Evolutionary conservation across 768 basidiomycete genomes (phyloP), one percentile per base, ranked within the genome.

Genomic region (Hysterangium stoloniferum): DNA sequence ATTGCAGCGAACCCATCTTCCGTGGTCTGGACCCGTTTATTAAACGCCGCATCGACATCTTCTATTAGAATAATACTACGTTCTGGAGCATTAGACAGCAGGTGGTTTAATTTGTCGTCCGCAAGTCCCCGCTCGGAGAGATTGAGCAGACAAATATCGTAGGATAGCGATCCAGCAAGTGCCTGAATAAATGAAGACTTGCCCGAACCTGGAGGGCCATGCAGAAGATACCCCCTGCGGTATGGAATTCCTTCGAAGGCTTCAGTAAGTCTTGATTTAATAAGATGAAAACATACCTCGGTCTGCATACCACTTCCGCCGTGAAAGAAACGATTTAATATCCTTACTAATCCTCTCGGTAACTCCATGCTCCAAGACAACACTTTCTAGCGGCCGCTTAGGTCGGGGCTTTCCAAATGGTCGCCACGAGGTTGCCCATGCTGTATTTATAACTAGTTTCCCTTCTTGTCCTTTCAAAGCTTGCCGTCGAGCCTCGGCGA

Each of bases 151-250:
- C 93, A 97, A 48, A 99, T 96, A 65, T 98, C 94, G 70, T 97
- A 98, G 28, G 82, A 82, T 28, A 98, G 68, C 9, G 83, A 79
- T 6, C 94, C 96, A 8, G 96, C 96, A 27, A 98, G 75, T 11
- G 96, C 93, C 68, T 98, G 95, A 58, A 98, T 98, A 70, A 90
- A 99, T 5, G 96, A 99, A 1, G 95, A 94, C 63, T 99, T 99
- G 43, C 96, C 96, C 0, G 93, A 96, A 13, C 96, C 96, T 6
- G 96, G 96, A 19, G 96, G 96, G 9, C 96, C 96, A 60, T 98
- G 80, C 13, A 99, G 69, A 8, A 99, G 77, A 65, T 97, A 97
- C 33, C 96, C 96, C 54, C 96, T 78, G 20, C 96, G 82, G 63
- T 98, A 99, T 0, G 96, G 96, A 53, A 99, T 96, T 15, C 95